Evolutionary conservation across 225 moss, liverwort and hornwort species (phyloP).

Genomic region (Antitrichia curtipendula): DNA sequence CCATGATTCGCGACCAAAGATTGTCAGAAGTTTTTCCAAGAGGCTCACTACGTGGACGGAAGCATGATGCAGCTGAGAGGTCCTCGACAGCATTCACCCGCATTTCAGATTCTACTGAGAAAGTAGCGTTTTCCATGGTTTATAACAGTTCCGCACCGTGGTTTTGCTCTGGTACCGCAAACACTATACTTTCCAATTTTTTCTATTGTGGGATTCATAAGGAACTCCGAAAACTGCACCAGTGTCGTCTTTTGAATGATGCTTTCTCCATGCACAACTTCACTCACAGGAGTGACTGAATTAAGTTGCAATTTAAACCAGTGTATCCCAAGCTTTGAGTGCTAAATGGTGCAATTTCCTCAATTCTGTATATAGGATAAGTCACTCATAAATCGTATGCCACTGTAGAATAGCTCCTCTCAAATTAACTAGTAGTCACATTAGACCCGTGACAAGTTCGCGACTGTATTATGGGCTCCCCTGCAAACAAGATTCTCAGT

Average conservation of each 20-base stretch:
- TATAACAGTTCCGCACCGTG: constrained; percentile 13
- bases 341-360: background rate
- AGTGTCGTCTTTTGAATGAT: background rate
- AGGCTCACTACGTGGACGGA: background rate
- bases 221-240: background rate
- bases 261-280: too few species aligned
- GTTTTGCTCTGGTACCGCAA: constrained; percentile 40
- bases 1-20: background rate
- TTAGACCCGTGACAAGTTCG: background rate
- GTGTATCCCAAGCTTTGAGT: background rate
- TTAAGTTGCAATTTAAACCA: background rate
- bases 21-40: background rate
- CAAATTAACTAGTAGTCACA: background rate
- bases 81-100: background rate
- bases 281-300: background rate
- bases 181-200: background rate
- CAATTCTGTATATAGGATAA: background rate
- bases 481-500: background rate
- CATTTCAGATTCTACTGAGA: constrained; percentile 1
- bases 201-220: background rate
- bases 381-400: background rate
- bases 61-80: background rate
- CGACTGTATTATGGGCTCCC: background rate
- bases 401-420: background rate
- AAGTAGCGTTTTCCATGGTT: background rate